Percentiles rank a stretch among this genome's conserved stretches.
Evolutionary conservation across 2,329 filamentous ascomycete species (phyloP).

Genomic region (Pyrenochaeta sp.): DNA sequence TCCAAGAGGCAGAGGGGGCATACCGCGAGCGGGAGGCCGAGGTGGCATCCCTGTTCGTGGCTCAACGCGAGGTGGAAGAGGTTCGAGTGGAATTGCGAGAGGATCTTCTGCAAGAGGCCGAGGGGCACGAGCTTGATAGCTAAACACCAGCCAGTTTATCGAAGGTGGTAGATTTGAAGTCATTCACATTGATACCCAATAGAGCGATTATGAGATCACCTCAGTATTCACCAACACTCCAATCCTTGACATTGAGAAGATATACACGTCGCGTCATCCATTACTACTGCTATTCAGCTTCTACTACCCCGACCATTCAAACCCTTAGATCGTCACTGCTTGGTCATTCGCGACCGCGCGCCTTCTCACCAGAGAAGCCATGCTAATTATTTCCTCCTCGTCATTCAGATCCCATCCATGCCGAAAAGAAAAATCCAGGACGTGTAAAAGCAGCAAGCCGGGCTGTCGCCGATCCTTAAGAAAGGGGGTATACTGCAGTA

Average conservation of each 20-base stretch:
- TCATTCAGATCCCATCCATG: constrained; percentile 4
- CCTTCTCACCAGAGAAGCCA: background rate
- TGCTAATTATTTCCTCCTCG: background rate
- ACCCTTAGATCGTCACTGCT: background rate
- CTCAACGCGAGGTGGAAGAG: constrained; percentile 37
- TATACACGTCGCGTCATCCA: background rate
- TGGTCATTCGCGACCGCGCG: background rate
- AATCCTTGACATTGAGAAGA: too few relatives aligned
- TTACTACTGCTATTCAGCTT: background rate
- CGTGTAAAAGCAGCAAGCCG: constrained; percentile 33
- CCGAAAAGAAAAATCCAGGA: constrained; percentile 5
- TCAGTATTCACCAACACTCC: too few relatives aligned
- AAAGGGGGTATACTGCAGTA: constrained; percentile 43
- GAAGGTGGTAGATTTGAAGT: too few relatives aligned
- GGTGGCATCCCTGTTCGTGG: constrained; percentile 45
- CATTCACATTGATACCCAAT: constrained; percentile 1
- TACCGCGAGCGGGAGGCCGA: constrained; percentile 43
- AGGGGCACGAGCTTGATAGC: too few relatives aligned
- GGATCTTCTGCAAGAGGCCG: constrained; percentile 43
- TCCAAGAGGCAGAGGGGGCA: constrained; percentile 41
- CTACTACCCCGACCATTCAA: background rate
- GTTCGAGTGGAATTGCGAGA: constrained; percentile 48
- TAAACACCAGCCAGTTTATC: too few relatives aligned
- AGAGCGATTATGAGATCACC: background rate
- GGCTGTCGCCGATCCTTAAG: constrained; percentile 24